These are phyloP conservation scores for Stemphylium beticola DNA, from an alignment of 2,329 filamentous ascomycete species.

Conservation along the genomic window DNA sequence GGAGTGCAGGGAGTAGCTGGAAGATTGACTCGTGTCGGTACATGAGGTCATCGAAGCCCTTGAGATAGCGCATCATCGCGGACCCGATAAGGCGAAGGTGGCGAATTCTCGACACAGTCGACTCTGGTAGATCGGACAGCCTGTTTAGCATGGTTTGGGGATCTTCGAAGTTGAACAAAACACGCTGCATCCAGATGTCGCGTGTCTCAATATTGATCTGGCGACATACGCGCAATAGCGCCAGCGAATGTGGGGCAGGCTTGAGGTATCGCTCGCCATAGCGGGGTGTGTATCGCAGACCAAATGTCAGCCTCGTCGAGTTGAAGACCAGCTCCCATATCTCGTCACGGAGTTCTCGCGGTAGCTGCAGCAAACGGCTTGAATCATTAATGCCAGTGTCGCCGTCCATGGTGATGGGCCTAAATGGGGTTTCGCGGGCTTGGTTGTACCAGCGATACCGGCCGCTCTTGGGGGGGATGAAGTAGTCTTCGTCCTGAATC, in stretches of 20 bases:
- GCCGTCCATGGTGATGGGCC: conserved; percentile 7
- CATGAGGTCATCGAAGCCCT: conserved; percentile 22
- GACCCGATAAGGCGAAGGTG: conserved; percentile 17
- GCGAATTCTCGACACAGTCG: conserved; percentile 17
- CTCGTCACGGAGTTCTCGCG: conserved; percentile 20
- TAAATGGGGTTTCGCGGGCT: conserved; percentile 1
- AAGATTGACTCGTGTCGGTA: conserved; percentile 21
- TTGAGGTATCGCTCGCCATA: conserved; percentile 18
- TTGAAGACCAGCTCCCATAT: conserved; percentile 20
- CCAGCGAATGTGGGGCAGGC: conserved; percentile 20
- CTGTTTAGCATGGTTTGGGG: conserved; percentile 20
- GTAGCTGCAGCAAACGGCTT: conserved; percentile 15
- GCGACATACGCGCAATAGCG: conserved; percentile 17
- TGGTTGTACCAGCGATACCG: conserved; percentile 15
- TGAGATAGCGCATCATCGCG: conserved; percentile 23
- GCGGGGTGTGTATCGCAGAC: conserved; percentile 19
- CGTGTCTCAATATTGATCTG: conserved; percentile 20
- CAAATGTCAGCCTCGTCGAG: conserved; percentile 21
- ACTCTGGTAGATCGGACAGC: conserved; percentile 13
- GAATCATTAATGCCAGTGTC: conserved; percentile 4
- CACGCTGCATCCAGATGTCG: conserved; percentile 20
- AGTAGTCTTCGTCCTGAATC: conserved; percentile 18
- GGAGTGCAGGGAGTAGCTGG: conserved; percentile 19
- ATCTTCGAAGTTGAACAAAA: conserved; percentile 21
- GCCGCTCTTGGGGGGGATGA: conserved; percentile 9